Evolutionary conservation across 148 eudicot genomes (phyloP), one percentile per base, ranked within the genome.

Genomic region (Heliamphora exappendiculata): DNA sequence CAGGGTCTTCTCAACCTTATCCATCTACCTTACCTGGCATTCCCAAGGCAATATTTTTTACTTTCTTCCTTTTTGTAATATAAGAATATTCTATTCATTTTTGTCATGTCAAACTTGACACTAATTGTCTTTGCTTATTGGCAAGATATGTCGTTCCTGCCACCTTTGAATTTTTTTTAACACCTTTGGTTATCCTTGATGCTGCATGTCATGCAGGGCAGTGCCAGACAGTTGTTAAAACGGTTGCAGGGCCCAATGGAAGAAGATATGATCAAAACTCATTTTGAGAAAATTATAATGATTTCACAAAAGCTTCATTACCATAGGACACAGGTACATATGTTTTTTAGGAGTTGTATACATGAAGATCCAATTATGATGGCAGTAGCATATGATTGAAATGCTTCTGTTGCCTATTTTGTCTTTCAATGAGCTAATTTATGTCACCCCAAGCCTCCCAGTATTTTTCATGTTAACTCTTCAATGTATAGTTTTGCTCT

Each of bases 21-120:
- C 90, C 90, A 28, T 91, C 97, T 70, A 92, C 94, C 67, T 86
- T 95, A 78, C 97, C 97, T 36, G 98, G 98, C 81, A 95, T 95
- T 78, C 98, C 98, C 7, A 91, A 95, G 96, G 98, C 84, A 86
- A 84, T 78, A 16, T 54, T 75, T 36, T 76, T 53, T 41, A 50
- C 12, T 44, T n/a, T 47, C 44, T 20, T 76, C n/a, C 6, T 50
- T 79, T 37, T 58, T 45, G 36, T 53, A 12, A 11, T 69, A 9
- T 9, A 28, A 53, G 42, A 17, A 17, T 26, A 31, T 24, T 12
- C 68, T 20, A 7, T 20, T 33, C 33, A 22, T 41, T 34, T 12
- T 36, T 37, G 14, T 60, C 47, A 42, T 17, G 51, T 59, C 24
- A 28, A 57, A 58, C 39, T 16, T 62, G 22, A 11, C 14, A 60